Percentiles rank a stretch among this genome's conserved stretches.
Evolutionary conservation across 257 asterid species (phyloP).

Genomic region (Eustoma russellianum): DNA sequence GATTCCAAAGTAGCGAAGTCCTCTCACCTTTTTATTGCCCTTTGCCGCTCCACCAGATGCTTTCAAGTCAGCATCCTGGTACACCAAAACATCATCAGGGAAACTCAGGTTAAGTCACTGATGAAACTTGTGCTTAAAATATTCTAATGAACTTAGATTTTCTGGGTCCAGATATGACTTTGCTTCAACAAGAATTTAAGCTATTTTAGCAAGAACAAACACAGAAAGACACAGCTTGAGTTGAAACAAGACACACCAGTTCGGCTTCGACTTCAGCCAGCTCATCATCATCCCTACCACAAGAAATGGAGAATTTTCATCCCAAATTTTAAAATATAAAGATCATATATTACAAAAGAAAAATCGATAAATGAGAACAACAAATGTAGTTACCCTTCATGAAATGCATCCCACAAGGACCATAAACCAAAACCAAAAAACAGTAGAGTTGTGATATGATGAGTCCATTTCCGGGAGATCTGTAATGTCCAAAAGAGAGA

Average conservation of each 20-base stretch:
- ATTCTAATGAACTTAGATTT: no score
- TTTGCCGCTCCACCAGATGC: constrained; percentile 42
- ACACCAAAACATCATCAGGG: constrained; percentile 22
- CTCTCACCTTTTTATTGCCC: constrained; percentile 28
- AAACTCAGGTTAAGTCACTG: constrained; percentile 8
- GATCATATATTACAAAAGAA: constrained; percentile 2
- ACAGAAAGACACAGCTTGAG: background rate
- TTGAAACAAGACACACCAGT: constrained; percentile 50
- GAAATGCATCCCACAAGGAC: constrained; percentile 96
- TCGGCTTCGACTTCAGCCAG: constrained; percentile 85
- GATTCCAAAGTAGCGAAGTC: no score
- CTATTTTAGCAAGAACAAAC: background rate
- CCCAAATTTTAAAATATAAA: constrained; percentile 3
- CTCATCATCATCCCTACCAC: constrained; percentile 69
- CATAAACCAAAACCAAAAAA: constrained; percentile 91
- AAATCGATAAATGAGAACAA: constrained; percentile 9
- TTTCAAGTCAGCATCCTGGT: constrained; percentile 68
- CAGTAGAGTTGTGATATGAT: constrained; percentile 75
- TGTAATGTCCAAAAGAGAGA: constrained; percentile 17
- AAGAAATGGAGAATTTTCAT: constrained; percentile 8
- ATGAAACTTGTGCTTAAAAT: no score
- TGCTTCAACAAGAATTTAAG: background rate
- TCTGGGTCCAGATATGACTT: no score
- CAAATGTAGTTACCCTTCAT: constrained; percentile 49
- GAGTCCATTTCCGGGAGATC: constrained; percentile 96